Percentiles rank a stretch among this genome's conserved stretches.
Evolutionary conservation across 2,329 filamentous ascomycete species (phyloP).

Genomic region (Trichocomaceae sp.): DNA sequence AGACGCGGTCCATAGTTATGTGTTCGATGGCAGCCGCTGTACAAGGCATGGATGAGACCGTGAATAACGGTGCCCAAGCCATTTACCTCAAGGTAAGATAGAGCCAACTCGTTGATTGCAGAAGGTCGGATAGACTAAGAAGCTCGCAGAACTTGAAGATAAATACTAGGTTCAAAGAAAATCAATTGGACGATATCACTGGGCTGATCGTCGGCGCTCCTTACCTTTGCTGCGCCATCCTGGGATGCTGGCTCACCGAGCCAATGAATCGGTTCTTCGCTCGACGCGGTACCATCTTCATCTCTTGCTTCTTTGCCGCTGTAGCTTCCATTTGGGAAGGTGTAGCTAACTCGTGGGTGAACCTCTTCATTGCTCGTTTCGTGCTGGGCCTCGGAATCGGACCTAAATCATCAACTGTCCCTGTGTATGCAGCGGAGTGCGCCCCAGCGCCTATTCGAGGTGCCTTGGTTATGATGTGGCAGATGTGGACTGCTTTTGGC

Average conservation of each 20-base stretch:
- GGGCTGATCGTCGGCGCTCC: constrained; percentile 42
- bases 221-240: constrained; percentile 39
- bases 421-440: constrained; percentile 45
- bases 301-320: constrained; percentile 37
- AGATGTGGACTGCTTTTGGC: constrained; percentile 44
- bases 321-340: constrained; percentile 40
- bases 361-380: constrained; percentile 38
- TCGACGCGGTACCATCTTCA: constrained; percentile 42
- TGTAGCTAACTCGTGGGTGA: constrained; percentile 37
- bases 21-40: constrained; percentile 51
- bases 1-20: constrained; percentile 31
- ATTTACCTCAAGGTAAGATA: constrained; percentile 27
- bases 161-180: constrained; percentile 17
- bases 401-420: constrained; percentile 40
- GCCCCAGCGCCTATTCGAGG: constrained; percentile 45
- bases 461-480: constrained; percentile 48
- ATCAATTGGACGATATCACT: constrained; percentile 30
- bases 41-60: constrained; percentile 49
- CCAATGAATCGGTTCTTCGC: constrained; percentile 41
- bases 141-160: constrained; percentile 10
- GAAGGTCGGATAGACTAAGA: neutral
- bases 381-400: constrained; percentile 39
- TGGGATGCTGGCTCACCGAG: constrained; percentile 46
- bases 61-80: constrained; percentile 42
- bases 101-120: neutral